A percentile compares a stretch with the other conserved stretches of the same genome.
Evolutionary conservation across 495 filamentous ascomycete species (phyloP).

Genomic region (Neurospora sp.): DNA sequence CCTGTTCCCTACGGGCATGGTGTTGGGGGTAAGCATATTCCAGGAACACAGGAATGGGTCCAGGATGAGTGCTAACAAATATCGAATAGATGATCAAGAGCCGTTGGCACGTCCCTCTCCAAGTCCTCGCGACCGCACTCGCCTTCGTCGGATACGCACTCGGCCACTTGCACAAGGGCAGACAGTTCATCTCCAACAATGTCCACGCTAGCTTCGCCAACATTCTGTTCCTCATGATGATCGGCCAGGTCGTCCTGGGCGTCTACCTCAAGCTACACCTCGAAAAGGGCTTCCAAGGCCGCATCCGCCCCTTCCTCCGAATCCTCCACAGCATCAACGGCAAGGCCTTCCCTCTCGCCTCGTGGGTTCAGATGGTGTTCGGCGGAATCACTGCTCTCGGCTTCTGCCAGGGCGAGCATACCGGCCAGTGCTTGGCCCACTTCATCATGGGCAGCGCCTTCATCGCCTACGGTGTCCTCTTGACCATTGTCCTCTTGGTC

Average conservation of each 20-base stretch:
- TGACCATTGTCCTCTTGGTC: conserved; percentile 78
- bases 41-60: no score
- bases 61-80: conserved; percentile 2
- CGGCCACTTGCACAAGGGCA: conserved; percentile 80
- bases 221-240: conserved; percentile 65
- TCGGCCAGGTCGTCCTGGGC: conserved; percentile 68
- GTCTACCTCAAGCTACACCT: conserved; percentile 86
- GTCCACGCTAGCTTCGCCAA: conserved; percentile 75
- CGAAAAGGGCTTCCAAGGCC: conserved; percentile 68
- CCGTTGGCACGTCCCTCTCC: conserved; percentile 89
- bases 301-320: conserved; percentile 63
- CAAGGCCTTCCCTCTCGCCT: conserved; percentile 74
- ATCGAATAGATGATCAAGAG: conserved; percentile 67
- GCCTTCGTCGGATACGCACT: conserved; percentile 82
- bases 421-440: conserved; percentile 89
- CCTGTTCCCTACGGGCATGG: conserved; percentile 91
- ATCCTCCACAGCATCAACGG: conserved; percentile 70
- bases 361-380: conserved; percentile 95
- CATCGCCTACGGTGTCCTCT: conserved; percentile 81
- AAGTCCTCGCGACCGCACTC: conserved; percentile 62
- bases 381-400: conserved; percentile 88
- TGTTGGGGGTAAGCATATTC: conserved; percentile 71
- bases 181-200: conserved; percentile 70
- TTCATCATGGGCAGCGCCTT: conserved; percentile 99
- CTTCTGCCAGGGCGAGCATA: conserved; percentile 87